Conservation (phyloP, 805 yeast species). For the Myxozyma kluyveri region DNA sequence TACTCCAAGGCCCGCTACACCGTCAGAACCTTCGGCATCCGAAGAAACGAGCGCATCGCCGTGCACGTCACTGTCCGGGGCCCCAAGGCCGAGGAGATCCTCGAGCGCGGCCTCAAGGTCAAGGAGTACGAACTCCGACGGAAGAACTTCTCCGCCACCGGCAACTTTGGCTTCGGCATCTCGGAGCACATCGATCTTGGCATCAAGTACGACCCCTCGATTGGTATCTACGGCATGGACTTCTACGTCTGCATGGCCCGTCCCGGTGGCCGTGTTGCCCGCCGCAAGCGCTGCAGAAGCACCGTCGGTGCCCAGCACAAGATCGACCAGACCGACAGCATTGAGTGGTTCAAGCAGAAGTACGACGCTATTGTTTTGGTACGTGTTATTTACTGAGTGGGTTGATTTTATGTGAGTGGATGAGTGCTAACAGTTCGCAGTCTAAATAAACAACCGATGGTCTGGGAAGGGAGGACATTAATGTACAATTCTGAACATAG, state of each 20-base stretch:
- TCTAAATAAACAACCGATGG: conserved; percentile 11
- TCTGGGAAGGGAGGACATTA: too few relatives aligned
- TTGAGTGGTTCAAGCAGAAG: conserved; percentile 98
- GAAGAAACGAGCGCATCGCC: conserved; percentile 99
- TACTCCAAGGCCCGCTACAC: conserved; percentile 99
- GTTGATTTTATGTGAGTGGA: background rate
- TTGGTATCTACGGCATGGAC: conserved; percentile 96
- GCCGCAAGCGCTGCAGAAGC: conserved; percentile 85
- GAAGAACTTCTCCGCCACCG: conserved; percentile 96
- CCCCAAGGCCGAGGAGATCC: conserved; percentile 97
- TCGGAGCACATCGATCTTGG: conserved; percentile 99
- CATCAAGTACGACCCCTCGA: conserved; percentile 99
- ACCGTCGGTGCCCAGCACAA: conserved; percentile 89
- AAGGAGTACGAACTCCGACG: conserved; percentile 96
- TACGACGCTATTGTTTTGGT: conserved; percentile 94
- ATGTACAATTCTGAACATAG: too few relatives aligned
- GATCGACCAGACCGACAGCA: conserved; percentile 89
- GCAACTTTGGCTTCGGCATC: conserved; percentile 99
- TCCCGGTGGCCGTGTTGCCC: conserved; percentile 98
- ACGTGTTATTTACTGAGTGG: conserved; percentile 2
- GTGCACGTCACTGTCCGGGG: conserved; percentile 99
- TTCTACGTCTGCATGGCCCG: conserved; percentile 99
- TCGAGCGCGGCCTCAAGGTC: conserved; percentile 99
- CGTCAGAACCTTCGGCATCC: conserved; percentile 99
- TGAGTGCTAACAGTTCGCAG: conserved; percentile 1